phyloP scores from a whole-genome alignment of 495 filamentous ascomycete species.

The Thermothielavioides terrestris region DNA sequence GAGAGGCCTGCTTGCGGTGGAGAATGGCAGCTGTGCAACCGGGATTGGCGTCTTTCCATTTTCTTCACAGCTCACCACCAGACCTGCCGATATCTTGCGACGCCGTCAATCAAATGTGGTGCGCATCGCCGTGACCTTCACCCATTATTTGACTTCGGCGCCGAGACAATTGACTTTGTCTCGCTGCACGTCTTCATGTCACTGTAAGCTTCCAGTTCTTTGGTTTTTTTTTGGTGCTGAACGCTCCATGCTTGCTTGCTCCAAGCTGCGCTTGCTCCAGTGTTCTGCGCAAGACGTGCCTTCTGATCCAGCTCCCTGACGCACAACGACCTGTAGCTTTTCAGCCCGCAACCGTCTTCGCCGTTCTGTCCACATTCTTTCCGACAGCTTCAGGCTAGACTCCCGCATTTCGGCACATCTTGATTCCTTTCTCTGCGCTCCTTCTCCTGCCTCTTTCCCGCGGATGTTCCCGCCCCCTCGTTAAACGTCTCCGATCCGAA shows the following conservation, averaged over 20 bases:
- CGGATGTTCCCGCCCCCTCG: slow-evolving; percentile 12
- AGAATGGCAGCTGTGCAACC: neutral
- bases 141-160: slow-evolving; percentile 8
- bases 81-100: neutral
- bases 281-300: neutral
- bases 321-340: slow-evolving; percentile 2
- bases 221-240: no score
- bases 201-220: slow-evolving; percentile 18
- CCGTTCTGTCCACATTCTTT: slow-evolving; percentile 14
- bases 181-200: slow-evolving; percentile 21
- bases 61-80: neutral
- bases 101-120: slow-evolving; percentile 4
- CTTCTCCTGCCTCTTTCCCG: neutral
- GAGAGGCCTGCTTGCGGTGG: neutral
- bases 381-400: slow-evolving; percentile 2
- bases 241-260: neutral
- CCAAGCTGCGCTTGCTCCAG: neutral
- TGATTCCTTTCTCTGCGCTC: neutral
- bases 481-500: slow-evolving; percentile 3
- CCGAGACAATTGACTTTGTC: slow-evolving; percentile 26
- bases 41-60: neutral
- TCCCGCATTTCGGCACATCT: slow-evolving; percentile 1
- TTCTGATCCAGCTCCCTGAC: slow-evolving; percentile 1
- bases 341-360: neutral
- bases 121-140: slow-evolving; percentile 3